Conservation (phyloP, 768 basidiomycete genomes). For the Naganishia antarctica region DNA sequence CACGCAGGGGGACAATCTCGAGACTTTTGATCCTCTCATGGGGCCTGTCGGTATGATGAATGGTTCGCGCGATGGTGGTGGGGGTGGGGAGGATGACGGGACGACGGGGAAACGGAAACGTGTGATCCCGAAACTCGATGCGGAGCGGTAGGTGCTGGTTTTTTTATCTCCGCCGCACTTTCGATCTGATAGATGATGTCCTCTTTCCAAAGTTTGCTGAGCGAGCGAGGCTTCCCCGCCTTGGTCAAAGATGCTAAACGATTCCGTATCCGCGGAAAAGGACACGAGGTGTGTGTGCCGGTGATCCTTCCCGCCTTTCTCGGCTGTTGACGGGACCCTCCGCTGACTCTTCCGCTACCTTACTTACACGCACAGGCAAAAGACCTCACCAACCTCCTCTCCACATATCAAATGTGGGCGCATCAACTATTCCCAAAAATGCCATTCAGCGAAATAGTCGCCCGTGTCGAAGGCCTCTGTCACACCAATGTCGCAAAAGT, state of each 20-base stretch:
- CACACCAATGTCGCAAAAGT: slow-evolving; percentile 82
- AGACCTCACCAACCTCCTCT: slow-evolving; percentile 74
- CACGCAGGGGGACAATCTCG: background rate
- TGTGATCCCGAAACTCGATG: slow-evolving; percentile 20
- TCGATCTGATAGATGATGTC: background rate
- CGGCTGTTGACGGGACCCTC: background rate
- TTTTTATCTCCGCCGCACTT: background rate
- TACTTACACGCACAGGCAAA: slow-evolving; percentile 54
- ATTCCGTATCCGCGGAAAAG: slow-evolving; percentile 80
- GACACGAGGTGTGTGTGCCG: slow-evolving; percentile 66
- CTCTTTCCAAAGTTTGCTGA: slow-evolving; percentile 57
- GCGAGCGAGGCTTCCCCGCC: slow-evolving; percentile 69
- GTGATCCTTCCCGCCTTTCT: too few species aligned
- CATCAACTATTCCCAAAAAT: slow-evolving; percentile 87
- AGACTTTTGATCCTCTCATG: slow-evolving; percentile 14
- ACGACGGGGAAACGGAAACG: background rate
- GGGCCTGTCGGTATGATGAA: slow-evolving; percentile 10
- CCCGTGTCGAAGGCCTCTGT: slow-evolving; percentile 80
- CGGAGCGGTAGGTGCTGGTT: slow-evolving; percentile 10
- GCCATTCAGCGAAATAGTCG: slow-evolving; percentile 78
- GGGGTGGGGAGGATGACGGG: slow-evolving; percentile 8
- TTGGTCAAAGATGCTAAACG: slow-evolving; percentile 70
- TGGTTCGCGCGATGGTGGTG: background rate
- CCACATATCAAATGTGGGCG: slow-evolving; percentile 89
- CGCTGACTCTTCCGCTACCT: background rate